Conservation (phyloP, 257 asterid species). For the Catharanthus roseus region DNA sequence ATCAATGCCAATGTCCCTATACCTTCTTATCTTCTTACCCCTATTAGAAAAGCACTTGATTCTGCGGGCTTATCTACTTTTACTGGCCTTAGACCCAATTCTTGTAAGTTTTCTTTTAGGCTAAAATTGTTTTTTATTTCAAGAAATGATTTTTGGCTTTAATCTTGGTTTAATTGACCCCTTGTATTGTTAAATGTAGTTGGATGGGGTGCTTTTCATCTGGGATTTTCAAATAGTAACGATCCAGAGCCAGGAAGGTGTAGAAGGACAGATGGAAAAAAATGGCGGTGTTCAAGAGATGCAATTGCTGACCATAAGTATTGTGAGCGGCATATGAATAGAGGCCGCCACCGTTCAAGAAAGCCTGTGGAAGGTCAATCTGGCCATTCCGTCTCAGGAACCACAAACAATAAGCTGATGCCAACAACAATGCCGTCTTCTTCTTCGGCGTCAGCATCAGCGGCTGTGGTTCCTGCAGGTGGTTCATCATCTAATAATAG, state of each 20-base stretch:
- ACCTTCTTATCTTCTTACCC: constrained; percentile 29
- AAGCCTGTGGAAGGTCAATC: constrained; percentile 99
- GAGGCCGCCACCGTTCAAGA: constrained; percentile 99
- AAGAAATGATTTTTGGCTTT: no score
- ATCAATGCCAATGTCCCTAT: constrained; percentile 31
- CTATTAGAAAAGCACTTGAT: constrained; percentile 34
- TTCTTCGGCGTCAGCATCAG: constrained; percentile 29
- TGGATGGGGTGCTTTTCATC: constrained; percentile 87
- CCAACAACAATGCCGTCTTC: no score
- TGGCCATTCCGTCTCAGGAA: constrained; percentile 43
- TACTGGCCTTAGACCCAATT: constrained; percentile 24
- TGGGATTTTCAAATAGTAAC: constrained; percentile 58
- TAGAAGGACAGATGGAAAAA: constrained; percentile 94
- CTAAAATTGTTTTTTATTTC: no score
- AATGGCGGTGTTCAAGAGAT: constrained; percentile 98
- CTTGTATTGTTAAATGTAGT: constrained; percentile 29
- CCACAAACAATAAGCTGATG: constrained; percentile 25
- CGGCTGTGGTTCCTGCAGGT: constrained; percentile 36
- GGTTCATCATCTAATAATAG: constrained; percentile 27
- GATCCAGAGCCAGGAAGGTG: constrained; percentile 99
- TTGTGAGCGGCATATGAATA: constrained; percentile 95
- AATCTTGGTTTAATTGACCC: not conserved
- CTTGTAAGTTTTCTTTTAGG: constrained; percentile 22
- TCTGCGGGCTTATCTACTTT: constrained; percentile 29
- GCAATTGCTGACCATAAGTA: constrained; percentile 87